Conservation (phyloP, 176 grass and related monocot genomes). For the Poa pratensis region DNA sequence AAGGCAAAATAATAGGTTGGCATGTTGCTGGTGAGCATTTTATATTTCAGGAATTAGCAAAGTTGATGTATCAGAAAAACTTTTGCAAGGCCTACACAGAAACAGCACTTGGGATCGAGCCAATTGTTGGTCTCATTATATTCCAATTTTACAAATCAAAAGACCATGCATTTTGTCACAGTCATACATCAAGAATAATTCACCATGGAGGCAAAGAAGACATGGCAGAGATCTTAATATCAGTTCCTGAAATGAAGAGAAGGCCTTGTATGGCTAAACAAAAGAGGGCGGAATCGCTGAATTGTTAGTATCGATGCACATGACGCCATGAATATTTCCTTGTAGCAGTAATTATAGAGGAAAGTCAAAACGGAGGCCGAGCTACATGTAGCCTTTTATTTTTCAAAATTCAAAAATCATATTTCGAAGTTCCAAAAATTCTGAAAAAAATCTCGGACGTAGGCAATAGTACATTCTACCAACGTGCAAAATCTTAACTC, state of each 20-base stretch:
- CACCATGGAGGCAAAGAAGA: background rate
- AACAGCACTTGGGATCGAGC: background rate
- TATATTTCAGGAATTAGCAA: conserved; percentile 6
- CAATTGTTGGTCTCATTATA: background rate
- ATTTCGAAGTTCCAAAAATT: too few relatives aligned
- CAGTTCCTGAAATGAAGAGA: background rate
- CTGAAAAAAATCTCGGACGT: too few relatives aligned
- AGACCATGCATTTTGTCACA: background rate
- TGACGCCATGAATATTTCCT: background rate
- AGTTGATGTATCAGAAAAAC: background rate
- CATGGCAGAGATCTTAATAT: background rate
- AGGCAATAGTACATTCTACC: too few relatives aligned
- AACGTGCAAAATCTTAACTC: too few relatives aligned
- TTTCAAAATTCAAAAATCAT: too few relatives aligned
- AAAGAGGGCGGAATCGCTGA: background rate
- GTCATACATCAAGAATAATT: background rate
- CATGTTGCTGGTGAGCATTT: background rate
- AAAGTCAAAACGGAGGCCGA: too few relatives aligned
- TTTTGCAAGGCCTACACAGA: background rate
- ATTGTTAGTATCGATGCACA: background rate
- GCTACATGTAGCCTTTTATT: too few relatives aligned
- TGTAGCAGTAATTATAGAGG: background rate
- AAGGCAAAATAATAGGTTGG: background rate
- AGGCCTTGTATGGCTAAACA: background rate
- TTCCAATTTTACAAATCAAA: conserved; percentile 1